Percentiles rank a stretch among this genome's conserved stretches.
Conservation (phyloP, 2,329 filamentous ascomycete genomes). For the Aspergillus costaricaensis region DNA sequence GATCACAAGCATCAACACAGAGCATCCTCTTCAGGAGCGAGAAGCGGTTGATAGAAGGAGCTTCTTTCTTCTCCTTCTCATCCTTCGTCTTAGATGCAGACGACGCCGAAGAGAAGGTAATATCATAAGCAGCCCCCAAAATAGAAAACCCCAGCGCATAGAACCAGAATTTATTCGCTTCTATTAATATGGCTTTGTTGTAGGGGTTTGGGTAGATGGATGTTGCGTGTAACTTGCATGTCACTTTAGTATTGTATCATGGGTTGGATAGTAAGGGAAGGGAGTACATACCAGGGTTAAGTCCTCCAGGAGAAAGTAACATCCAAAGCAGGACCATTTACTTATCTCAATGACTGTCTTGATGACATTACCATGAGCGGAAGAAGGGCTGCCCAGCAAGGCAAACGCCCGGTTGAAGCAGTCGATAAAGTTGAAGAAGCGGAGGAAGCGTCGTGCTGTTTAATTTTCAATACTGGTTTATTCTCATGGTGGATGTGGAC, state of each 20-base stretch:
- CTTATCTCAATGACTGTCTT: constrained; percentile 54
- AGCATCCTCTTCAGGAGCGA: constrained; percentile 52
- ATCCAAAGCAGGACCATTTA: constrained; percentile 61
- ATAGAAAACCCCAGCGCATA: constrained; percentile 59
- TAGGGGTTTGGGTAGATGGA: constrained; percentile 45
- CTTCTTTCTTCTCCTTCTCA: constrained; percentile 31
- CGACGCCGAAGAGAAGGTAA: constrained; percentile 28
- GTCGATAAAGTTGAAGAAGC: constrained; percentile 68
- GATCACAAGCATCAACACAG: constrained; percentile 59
- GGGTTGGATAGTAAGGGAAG: background rate
- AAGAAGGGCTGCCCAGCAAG: constrained; percentile 34
- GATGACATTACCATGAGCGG: constrained; percentile 18
- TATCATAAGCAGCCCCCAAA: constrained; percentile 31
- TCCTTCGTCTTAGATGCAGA: constrained; percentile 8
- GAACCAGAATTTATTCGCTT: constrained; percentile 72
- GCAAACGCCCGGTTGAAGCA: constrained; percentile 56
- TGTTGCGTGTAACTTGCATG: constrained; percentile 50
- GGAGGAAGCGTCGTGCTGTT: constrained; percentile 62
- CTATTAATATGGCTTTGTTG: constrained; percentile 53
- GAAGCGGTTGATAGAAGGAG: background rate
- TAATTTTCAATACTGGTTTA: background rate
- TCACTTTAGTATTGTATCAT: too few relatives aligned
- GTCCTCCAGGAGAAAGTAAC: constrained; percentile 69
- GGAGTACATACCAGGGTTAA: constrained; percentile 58
- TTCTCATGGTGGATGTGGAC: background rate